Evolutionary conservation across 148 eudicot genomes (phyloP).

Genomic region (Rhododendron kiyosumense): DNA sequence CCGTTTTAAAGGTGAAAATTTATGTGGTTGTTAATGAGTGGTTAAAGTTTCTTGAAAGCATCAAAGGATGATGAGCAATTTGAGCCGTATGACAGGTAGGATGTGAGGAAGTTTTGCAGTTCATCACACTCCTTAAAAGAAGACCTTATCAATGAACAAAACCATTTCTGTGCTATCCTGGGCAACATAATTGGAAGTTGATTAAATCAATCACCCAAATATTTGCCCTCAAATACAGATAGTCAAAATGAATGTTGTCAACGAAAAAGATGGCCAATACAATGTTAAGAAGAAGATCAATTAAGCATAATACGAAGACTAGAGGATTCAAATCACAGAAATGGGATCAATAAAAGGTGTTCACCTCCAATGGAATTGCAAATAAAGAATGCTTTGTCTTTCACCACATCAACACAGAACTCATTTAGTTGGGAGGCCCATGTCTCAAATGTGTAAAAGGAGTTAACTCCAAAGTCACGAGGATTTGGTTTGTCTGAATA

Average conservation of each 20-base stretch:
- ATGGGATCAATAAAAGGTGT: background rate
- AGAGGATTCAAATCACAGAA: background rate
- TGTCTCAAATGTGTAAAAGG: constrained; percentile 85
- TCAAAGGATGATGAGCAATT: background rate
- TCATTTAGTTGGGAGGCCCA: constrained; percentile 96
- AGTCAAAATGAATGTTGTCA: background rate
- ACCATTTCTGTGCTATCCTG: background rate
- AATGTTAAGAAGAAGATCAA: background rate
- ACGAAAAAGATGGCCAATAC: background rate
- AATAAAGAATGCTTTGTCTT: constrained; percentile 76
- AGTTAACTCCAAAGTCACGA: constrained; percentile 43
- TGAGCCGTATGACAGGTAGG: background rate
- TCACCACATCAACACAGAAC: constrained; percentile 69
- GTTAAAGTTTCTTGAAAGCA: background rate
- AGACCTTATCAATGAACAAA: background rate
- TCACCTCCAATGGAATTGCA: constrained; percentile 99
- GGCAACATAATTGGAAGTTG: background rate
- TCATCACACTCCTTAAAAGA: background rate
- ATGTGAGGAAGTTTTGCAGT: background rate
- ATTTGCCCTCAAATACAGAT: background rate
- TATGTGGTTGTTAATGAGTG: background rate
- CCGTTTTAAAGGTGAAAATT: background rate
- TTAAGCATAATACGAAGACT: background rate
- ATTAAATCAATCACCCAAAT: background rate
- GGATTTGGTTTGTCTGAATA: constrained; percentile 98